Base-by-base conservation (phyloP, 805 yeast genomes). In the Ogataea polymorpha region DNA sequence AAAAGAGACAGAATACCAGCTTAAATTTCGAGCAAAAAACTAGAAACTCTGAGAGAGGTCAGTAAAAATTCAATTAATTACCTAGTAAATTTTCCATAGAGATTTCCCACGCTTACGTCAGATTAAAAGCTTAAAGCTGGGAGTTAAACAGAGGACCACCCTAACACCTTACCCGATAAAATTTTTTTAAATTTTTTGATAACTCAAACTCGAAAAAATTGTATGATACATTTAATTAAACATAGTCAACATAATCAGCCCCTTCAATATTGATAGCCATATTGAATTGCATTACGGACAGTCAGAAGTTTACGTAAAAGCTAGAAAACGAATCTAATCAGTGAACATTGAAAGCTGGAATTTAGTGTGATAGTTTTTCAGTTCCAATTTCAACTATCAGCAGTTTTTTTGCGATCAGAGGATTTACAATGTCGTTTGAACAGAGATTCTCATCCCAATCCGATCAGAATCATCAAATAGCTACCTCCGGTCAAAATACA, bases 341-440 rank as follows among this genome's bases (percentile, higher is more conserved):
- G 21, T 20, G 9, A 23, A 13, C 21, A 23, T 15, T 15, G 15
- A 26, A 26, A 26, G 29, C n/a, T 26, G 29, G 15, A 12, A n/a
- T n/a, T 26, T 26, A 26, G 9, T 7, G 21, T 20, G 21, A 20
- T 20, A 20, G 10, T 7, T 20, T 20, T 20, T 7, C 21, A 20
- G 7, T 20, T 7, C 21, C 21, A 7, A 20, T 20, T 20, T 24
- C 13, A 24, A 10, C 14, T 24, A 24, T 24, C 27, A 3, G 13
- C n/a, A 24, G 27, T n/a, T n/a, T 12, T 12, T 12, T 24, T 12
- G 14, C 27, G 35, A n/a, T 18, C 15, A 20, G 15, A 12, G 15
- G 20, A 13, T n/a, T 14, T 16, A 21, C 20, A 18, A 41, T 45
- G 49, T 45, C 49, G 13, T 41, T 45, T 35, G 45, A 45, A n/a